Percentiles rank a stretch among this genome's conserved stretches.
Evolutionary conservation across 2,329 filamentous ascomycete species (phyloP).

Genomic region (Tricladium varicosporioides): DNA sequence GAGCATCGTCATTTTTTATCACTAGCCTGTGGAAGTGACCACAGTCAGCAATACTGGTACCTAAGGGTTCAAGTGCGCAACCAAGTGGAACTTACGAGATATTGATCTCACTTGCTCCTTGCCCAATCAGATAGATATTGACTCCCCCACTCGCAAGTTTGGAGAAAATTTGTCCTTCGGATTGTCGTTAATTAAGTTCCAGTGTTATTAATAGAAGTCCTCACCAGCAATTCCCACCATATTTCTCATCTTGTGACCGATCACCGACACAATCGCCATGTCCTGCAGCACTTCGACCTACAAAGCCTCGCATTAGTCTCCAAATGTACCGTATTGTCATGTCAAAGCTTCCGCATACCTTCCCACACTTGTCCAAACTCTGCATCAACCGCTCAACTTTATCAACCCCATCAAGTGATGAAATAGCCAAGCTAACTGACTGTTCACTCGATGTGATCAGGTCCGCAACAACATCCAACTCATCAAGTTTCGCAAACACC

Average conservation of each 20-base stretch:
- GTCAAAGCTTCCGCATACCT: too few relatives aligned
- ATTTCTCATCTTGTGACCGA: slow-evolving; percentile 50
- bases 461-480: slow-evolving; percentile 49
- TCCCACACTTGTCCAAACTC: slow-evolving; percentile 44
- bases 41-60: neutral
- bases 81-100: slow-evolving; percentile 17
- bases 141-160: slow-evolving; percentile 50
- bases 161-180: slow-evolving; percentile 45
- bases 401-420: slow-evolving; percentile 47
- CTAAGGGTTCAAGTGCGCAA: neutral
- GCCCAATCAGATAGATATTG: slow-evolving; percentile 55
- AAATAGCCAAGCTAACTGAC: slow-evolving; percentile 51
- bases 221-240: slow-evolving; percentile 38
- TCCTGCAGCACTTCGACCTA: slow-evolving; percentile 45
- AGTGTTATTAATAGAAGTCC: neutral
- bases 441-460: slow-evolving; percentile 49
- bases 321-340: neutral
- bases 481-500: slow-evolving; percentile 50
- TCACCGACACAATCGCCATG: slow-evolving; percentile 53
- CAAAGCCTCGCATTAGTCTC: neutral
- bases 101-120: slow-evolving; percentile 38
- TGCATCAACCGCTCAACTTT: slow-evolving; percentile 36
- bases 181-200: slow-evolving; percentile 16
- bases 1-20: neutral
- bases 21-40: neutral